Evolutionary conservation across 1,139 yeast genomes (phyloP), one percentile per base, ranked within the genome.

Genomic region (Meyerozyma elateridarum): DNA sequence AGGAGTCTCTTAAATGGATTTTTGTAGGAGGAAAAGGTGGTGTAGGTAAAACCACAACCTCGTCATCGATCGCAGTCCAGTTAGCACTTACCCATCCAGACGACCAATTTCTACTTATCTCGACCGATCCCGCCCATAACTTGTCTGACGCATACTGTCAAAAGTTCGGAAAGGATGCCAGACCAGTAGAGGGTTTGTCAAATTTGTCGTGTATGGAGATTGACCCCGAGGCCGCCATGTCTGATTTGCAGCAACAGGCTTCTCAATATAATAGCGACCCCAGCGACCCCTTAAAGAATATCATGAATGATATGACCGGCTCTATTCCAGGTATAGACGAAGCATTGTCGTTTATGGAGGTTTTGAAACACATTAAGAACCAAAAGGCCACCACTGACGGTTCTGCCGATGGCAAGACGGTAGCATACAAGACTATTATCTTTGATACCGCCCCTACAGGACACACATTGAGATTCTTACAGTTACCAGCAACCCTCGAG

Each of bases 21-120:
- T 91, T 91, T 53, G 97, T 89, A 26, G 98, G 98, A 40, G 98
- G 98, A 49, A 91, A 91, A 68, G 98, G 98, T 56, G 98, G 98
- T 61, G 98, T 91, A 24, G 98, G 98, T 47, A 91, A 91, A 59
- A 91, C 98, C 45, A 91, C 98, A 28, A 85, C 96, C 3, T 89
- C 97, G 1, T 89, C 96, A 31, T 88, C 97, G 15, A 74, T 91
- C 45, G 95, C 98, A 17, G 85, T 89, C 38, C 97, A 91, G 61
- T 66, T 83, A 52, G 91, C 93, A 3, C 64, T 87, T 38, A 79
- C 85, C 36, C 81, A 85, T 53, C 91, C 93, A 33, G 56, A 75
- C 19, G 89, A 85, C 44, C 80, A 84, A 49, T 94, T 88, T 44
- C 68, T 91, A 40, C 68, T 91, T 50, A 91, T 91, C 48, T 89